Conservation (phyloP, 1,284 basidiomycete species). For the Melanopsichium pennsylvanicum region DNA sequence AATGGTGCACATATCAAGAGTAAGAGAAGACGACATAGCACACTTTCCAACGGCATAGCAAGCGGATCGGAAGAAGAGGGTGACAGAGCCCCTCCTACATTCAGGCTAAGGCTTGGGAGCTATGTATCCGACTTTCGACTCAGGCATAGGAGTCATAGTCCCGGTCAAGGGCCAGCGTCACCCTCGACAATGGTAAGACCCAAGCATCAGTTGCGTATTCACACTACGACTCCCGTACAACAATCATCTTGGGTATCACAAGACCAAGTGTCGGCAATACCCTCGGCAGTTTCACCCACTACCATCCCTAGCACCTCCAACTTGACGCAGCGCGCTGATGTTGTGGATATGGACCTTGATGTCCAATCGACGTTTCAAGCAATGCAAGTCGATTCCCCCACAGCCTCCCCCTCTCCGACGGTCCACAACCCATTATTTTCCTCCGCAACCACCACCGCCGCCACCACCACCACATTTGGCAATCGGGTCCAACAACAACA, state of each 20-base stretch:
- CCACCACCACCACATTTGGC: neutral
- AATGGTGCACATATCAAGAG: neutral
- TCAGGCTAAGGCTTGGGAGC: constrained; percentile 21
- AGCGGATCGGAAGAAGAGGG: constrained; percentile 31
- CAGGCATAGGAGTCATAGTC: constrained; percentile 9
- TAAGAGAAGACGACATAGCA: constrained; percentile 31
- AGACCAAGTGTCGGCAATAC: too few species aligned
- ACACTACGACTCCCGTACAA: constrained; percentile 8
- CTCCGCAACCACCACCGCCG: too few species aligned
- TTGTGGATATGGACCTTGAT: constrained; percentile 32
- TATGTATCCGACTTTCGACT: constrained; percentile 22
- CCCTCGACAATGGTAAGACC: constrained; percentile 5
- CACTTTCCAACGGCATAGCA: constrained; percentile 14
- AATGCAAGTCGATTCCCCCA: constrained; percentile 39
- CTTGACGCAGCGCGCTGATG: neutral
- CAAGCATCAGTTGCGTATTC: constrained; percentile 18
- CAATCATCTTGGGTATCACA: too few species aligned
- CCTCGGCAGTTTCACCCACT: too few species aligned
- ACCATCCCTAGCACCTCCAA: too few species aligned
- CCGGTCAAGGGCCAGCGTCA: constrained; percentile 6
- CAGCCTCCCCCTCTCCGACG: constrained; percentile 11
- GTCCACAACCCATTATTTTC: constrained; percentile 3
- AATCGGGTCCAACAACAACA: neutral
- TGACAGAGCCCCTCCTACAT: constrained; percentile 15
- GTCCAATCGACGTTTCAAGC: constrained; percentile 29